Evolutionary conservation across 768 basidiomycete genomes (phyloP).

Genomic region (Piloderma croceum): DNA sequence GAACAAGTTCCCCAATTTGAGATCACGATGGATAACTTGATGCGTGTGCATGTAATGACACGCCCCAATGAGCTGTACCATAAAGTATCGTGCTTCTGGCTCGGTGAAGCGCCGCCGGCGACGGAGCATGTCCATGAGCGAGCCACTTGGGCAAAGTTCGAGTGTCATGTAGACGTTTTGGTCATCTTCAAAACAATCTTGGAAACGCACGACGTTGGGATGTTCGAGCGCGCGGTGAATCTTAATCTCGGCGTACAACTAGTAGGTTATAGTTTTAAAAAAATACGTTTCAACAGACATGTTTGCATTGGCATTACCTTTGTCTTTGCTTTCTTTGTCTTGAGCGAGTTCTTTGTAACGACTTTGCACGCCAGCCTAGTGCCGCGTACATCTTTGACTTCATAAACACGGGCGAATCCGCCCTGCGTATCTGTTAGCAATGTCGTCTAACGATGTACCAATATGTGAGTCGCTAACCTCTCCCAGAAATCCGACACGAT

Average conservation of each 20-base stretch:
- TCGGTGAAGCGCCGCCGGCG: slow-evolving; percentile 84
- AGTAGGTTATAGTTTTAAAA: neutral
- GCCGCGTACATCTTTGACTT: slow-evolving; percentile 72
- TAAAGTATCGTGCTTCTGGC: slow-evolving; percentile 87
- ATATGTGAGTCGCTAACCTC: slow-evolving; percentile 54
- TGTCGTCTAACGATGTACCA: neutral
- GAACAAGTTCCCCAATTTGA: slow-evolving; percentile 95
- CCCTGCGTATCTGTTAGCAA: slow-evolving; percentile 40
- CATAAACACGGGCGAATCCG: slow-evolving; percentile 95
- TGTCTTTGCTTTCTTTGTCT: slow-evolving; percentile 95
- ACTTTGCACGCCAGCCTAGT: slow-evolving; percentile 84
- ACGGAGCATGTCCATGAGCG: slow-evolving; percentile 86
- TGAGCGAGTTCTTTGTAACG: slow-evolving; percentile 85
- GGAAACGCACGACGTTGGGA: slow-evolving; percentile 88
- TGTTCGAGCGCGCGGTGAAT: slow-evolving; percentile 89
- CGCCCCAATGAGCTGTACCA: slow-evolving; percentile 92
- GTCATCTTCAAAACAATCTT: slow-evolving; percentile 92
- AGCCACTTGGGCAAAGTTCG: slow-evolving; percentile 86
- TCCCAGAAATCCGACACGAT: slow-evolving; percentile 78
- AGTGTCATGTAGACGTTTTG: slow-evolving; percentile 97
- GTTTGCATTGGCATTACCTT: slow-evolving; percentile 49
- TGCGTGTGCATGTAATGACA: slow-evolving; percentile 97
- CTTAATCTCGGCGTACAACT: slow-evolving; percentile 99
- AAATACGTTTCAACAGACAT: neutral
- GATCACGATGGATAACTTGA: slow-evolving; percentile 95